A percentile compares a stretch with the other conserved stretches of the same genome.
Evolutionary conservation across 2,329 filamentous ascomycete genomes (phyloP).

Genomic region (Dothideomycetes sp.): DNA sequence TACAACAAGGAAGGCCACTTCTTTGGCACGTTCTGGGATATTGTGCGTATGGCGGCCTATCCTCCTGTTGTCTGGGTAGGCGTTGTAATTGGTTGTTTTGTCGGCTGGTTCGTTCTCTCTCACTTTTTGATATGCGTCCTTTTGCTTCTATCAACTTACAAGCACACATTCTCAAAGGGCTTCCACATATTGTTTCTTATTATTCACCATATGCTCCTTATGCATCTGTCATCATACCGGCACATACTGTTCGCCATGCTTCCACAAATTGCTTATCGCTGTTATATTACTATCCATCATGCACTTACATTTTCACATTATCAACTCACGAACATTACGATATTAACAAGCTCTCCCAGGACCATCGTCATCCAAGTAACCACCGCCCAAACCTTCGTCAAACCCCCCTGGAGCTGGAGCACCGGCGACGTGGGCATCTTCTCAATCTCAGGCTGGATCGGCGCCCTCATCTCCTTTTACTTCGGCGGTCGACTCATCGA

Average conservation of each 20-base stretch:
- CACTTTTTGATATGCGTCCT: no score
- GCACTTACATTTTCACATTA: no score
- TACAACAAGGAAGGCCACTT: slow-evolving; percentile 11
- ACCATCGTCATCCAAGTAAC: slow-evolving; percentile 18
- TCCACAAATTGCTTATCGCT: no score
- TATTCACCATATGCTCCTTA: no score
- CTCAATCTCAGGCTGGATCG: slow-evolving; percentile 16
- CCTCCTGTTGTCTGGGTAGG: slow-evolving; percentile 15
- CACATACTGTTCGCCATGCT: no score
- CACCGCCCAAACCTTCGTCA: slow-evolving; percentile 12
- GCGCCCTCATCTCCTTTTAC: slow-evolving; percentile 13
- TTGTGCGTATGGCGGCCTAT: slow-evolving; percentile 14
- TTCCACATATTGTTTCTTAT: no score
- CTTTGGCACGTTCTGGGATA: slow-evolving; percentile 13
- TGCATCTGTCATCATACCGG: no score
- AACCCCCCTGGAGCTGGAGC: slow-evolving; percentile 13
- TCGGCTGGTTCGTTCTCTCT: slow-evolving; percentile 13
- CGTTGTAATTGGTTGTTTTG: slow-evolving; percentile 15
- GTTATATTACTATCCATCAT: no score
- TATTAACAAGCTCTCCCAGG: background rate
- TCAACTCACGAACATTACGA: no score
- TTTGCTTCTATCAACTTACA: no score
- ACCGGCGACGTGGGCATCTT: slow-evolving; percentile 14
- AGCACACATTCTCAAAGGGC: no score
- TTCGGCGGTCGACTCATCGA: slow-evolving; percentile 21